These are phyloP conservation scores for Plasmodium malariae DNA, from an alignment of 169 alveolate species.

Conservation along the genomic window DNA sequence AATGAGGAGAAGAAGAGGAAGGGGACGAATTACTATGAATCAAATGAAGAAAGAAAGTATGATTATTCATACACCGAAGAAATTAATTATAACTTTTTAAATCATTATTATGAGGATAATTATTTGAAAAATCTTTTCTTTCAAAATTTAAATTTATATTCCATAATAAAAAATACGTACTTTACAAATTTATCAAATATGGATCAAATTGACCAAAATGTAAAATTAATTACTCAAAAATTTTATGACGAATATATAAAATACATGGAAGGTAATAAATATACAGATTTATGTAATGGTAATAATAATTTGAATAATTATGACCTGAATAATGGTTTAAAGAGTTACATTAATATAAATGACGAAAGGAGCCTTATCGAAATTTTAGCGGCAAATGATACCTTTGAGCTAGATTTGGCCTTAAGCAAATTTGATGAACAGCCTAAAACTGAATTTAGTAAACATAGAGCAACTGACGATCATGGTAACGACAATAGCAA, in stretches of 20 bases:
- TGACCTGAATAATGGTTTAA: not conserved
- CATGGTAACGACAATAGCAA: too few relatives aligned
- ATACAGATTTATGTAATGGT: constrained; percentile 5
- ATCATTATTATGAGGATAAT: constrained; percentile 46
- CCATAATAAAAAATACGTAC: constrained; percentile 36
- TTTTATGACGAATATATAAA: constrained; percentile 33
- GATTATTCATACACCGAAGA: not conserved
- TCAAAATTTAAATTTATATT: constrained; percentile 52
- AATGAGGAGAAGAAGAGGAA: not conserved
- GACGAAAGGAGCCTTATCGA: not conserved
- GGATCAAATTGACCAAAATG: constrained; percentile 4
- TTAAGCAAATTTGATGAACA: not conserved
- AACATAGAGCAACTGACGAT: not conserved
- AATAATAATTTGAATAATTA: not conserved
- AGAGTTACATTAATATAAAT: not conserved
- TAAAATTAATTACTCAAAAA: constrained; percentile 6
- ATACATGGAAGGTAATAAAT: constrained; percentile 7
- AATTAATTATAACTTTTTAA: not conserved
- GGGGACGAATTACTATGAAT: too few relatives aligned
- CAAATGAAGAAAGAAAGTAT: not conserved
- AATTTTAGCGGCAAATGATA: not conserved
- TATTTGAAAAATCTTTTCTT: constrained; percentile 30
- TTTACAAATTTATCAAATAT: constrained; percentile 8
- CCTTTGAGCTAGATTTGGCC: not conserved
- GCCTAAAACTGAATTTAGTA: too few relatives aligned